A percentile compares a stretch with the other conserved stretches of the same genome.
Evolutionary conservation across 2,329 filamentous ascomycete species (phyloP).

Genomic region (Colletotrichum trifolii): DNA sequence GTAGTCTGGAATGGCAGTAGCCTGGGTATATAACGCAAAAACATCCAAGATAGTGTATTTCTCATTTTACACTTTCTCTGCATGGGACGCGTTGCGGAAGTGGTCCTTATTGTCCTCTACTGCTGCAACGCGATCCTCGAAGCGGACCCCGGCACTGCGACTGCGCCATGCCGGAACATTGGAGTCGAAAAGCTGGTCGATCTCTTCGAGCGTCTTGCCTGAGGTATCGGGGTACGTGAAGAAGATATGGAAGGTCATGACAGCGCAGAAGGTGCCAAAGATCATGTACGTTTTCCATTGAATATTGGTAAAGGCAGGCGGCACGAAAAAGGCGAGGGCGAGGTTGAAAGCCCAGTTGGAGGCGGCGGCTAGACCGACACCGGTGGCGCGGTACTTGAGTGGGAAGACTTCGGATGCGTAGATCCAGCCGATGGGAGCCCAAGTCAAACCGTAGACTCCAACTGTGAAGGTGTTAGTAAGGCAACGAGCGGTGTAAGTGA

Average conservation of each 20-base stretch:
- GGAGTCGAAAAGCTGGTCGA: slow-evolving; percentile 37
- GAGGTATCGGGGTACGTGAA: slow-evolving; percentile 45
- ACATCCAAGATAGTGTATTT: neutral
- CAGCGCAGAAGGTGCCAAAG: slow-evolving; percentile 35
- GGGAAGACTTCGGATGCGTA: slow-evolving; percentile 53
- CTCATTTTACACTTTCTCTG: slow-evolving; percentile 8
- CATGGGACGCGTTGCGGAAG: slow-evolving; percentile 7
- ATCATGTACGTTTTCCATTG: slow-evolving; percentile 42
- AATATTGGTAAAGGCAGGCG: slow-evolving; percentile 44
- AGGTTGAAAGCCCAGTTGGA: slow-evolving; percentile 64
- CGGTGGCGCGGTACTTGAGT: slow-evolving; percentile 61
- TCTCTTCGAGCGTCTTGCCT: slow-evolving; percentile 40
- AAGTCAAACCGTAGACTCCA: slow-evolving; percentile 43
- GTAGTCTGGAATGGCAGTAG: neutral
- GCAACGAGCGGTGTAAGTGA: neutral
- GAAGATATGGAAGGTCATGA: slow-evolving; percentile 40
- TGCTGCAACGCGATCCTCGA: slow-evolving; percentile 25
- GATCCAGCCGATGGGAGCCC: slow-evolving; percentile 48
- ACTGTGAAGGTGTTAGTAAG: neutral
- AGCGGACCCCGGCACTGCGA: slow-evolving; percentile 11
- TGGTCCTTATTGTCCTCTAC: slow-evolving; percentile 15
- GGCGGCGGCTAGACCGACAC: slow-evolving; percentile 63
- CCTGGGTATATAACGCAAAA: neutral
- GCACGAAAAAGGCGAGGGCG: slow-evolving; percentile 60
- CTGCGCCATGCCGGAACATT: slow-evolving; percentile 30